Conservation (phyloP, 2,329 filamentous ascomycete species). For the Metarhizium guizhouense region DNA sequence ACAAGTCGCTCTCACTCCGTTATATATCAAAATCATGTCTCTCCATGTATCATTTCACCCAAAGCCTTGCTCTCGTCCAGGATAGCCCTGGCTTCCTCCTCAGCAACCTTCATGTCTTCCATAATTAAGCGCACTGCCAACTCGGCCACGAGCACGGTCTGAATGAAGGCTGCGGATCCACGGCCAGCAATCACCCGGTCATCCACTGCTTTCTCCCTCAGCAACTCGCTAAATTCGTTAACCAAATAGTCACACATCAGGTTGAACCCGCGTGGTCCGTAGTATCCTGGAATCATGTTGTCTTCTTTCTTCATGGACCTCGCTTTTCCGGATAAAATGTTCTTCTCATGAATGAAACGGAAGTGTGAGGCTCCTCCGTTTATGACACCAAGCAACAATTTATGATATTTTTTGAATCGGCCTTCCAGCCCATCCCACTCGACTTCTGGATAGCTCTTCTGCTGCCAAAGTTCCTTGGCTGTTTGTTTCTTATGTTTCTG, state of each 20-base stretch:
- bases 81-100: conserved; percentile 40
- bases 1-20: not conserved
- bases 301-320: conserved; percentile 51
- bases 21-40: conserved; percentile 21
- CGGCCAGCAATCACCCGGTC: conserved; percentile 59
- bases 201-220: conserved; percentile 53
- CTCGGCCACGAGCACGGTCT: conserved; percentile 71
- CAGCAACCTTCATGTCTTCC: conserved; percentile 42
- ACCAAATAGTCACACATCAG: conserved; percentile 65
- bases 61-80: conserved; percentile 58
- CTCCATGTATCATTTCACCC: conserved; percentile 60
- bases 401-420: conserved; percentile 49
- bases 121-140: conserved; percentile 44
- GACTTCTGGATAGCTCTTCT: conserved; percentile 59
- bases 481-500: conserved; percentile 48
- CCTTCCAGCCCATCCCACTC: conserved; percentile 55
- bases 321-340: conserved; percentile 47
- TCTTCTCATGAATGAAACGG: conserved; percentile 43
- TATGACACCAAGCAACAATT: conserved; percentile 50
- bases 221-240: conserved; percentile 43
- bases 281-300: conserved; percentile 67
- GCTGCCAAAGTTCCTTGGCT: conserved; percentile 37
- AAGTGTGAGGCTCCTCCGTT: conserved; percentile 53
- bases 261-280: conserved; percentile 65
- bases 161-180: conserved; percentile 60